Conservation (phyloP, 306 rosid species). For the Acacia melanoxylon region DNA sequence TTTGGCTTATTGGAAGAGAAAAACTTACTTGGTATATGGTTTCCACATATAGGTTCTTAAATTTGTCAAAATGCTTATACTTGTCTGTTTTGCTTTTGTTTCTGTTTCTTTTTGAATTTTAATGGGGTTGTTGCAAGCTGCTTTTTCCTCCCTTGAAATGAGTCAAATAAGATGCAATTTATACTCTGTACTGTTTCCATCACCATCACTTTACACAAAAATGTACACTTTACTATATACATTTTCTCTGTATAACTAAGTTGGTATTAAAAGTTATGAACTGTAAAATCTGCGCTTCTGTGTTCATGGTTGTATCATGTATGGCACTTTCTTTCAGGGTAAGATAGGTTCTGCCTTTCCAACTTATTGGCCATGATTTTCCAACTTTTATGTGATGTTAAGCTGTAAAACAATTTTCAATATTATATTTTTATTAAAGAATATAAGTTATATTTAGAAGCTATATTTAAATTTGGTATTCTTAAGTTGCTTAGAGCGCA, state of each 20-base stretch:
- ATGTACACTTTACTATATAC: neutral
- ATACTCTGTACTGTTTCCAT: neutral
- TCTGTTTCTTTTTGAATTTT: constrained; percentile 18
- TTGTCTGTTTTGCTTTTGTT: neutral
- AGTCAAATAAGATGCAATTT: constrained; percentile 27
- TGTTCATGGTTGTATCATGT: neutral
- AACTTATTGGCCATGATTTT: neutral
- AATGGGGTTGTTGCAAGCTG: constrained; percentile 23
- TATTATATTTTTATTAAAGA: neutral
- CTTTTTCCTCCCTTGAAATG: constrained; percentile 25
- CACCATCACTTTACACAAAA: neutral
- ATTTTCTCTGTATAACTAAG: neutral
- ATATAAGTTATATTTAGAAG: neutral
- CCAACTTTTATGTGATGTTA: neutral
- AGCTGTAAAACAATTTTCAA: neutral
- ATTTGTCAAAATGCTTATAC: neutral
- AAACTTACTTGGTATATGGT: constrained; percentile 50
- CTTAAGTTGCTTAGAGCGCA: neutral
- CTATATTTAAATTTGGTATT: neutral
- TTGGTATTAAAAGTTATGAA: neutral
- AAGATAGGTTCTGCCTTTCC: neutral
- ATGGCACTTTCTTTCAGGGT: neutral
- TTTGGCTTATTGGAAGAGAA: constrained; percentile 62
- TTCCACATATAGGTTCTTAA: constrained; percentile 37
- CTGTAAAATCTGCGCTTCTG: neutral